A percentile compares a stretch with the other conserved stretches of the same genome.
Conservation (phyloP, 2,329 filamentous ascomycete genomes). For the Neonectria sp. region DNA sequence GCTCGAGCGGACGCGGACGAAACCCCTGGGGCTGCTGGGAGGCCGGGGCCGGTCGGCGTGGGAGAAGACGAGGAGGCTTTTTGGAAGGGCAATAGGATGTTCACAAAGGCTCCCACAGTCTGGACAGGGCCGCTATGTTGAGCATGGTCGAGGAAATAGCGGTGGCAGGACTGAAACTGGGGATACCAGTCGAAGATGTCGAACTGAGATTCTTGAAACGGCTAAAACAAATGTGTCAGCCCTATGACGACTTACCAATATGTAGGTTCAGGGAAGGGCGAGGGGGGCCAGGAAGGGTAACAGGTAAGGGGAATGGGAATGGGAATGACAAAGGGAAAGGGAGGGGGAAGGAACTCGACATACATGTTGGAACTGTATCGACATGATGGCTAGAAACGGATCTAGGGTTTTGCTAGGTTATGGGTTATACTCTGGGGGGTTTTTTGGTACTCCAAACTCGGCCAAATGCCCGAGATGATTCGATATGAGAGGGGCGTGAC, state of each 20-base stretch:
- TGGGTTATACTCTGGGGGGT: slow-evolving; percentile 14
- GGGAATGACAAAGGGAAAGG: no score
- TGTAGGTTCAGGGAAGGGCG: not conserved
- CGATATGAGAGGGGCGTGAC: not conserved
- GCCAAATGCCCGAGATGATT: not conserved
- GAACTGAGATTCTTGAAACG: slow-evolving; percentile 68
- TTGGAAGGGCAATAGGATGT: slow-evolving; percentile 92
- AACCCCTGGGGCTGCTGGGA: slow-evolving; percentile 27
- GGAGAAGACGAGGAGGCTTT: slow-evolving; percentile 60
- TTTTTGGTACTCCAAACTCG: not conserved
- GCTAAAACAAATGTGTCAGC: slow-evolving; percentile 51
- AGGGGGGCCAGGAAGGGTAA: not conserved
- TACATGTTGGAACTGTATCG: slow-evolving; percentile 46
- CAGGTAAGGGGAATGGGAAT: not conserved
- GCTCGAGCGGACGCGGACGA: slow-evolving; percentile 49
- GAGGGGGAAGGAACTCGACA: slow-evolving; percentile 1
- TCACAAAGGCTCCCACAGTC: slow-evolving; percentile 90
- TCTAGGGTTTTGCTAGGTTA: slow-evolving; percentile 11
- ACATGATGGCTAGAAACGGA: slow-evolving; percentile 35
- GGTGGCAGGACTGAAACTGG: slow-evolving; percentile 89
- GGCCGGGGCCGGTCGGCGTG: slow-evolving; percentile 56
- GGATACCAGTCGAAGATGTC: slow-evolving; percentile 96
- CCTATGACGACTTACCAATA: slow-evolving; percentile 10
- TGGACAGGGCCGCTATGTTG: slow-evolving; percentile 89
- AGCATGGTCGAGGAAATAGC: slow-evolving; percentile 92